Base-by-base conservation (phyloP, 2,329 filamentous ascomycete genomes). In the Microcera coccophila region DNA sequence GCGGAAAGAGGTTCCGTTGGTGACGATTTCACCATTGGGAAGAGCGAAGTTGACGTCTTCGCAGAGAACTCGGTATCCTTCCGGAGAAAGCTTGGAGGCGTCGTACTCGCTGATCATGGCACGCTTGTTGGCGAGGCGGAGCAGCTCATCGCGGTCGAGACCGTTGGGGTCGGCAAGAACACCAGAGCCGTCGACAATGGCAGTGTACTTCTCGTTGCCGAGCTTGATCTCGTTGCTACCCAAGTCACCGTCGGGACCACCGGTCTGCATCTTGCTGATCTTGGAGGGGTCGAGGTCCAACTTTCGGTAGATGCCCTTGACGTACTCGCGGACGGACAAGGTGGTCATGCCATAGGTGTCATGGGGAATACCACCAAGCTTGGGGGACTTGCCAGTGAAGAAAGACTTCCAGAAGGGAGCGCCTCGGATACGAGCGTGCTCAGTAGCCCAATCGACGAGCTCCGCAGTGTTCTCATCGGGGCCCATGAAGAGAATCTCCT, bases 371-470 rank as follows among this genome's bases (percentile, higher is more conserved):
- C 93, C 93, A 50, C 93, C 93, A 12, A 98, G 79, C 68, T 87
- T 93, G 40, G 90, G 93, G 56, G 89, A 95, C 78, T 98, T 98
- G 61, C 93, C 93, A 2, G 93, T 98, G 77, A 98, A 98, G 80
- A 98, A 98, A 0, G 93, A 98, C 76, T 98, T 98, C 93, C 93
- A 98, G 89, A 91, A 98, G 20, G 90, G 89, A 4, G 93, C 93
- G 35, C 90, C 90, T 57, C 93, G 84, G 48, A 74, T 73, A 39
- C 89, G 82, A 47, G 93, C 93, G 66, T 98, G 93, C 67, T 93
- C 85, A 2, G 93, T 98, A n/a, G 93, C 93, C 93, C 93, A 98
- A 69, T 98, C 84, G 39, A 98, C 93, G 24, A 98, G 78, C 60
- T 95, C 89, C 17, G 93, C 93, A 1, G 93, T 98, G 72, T 98